Percentiles rank a stretch among this genome's conserved stretches.
These are phyloP conservation scores for Barnettozyma wickerhamii DNA, from an alignment of 805 yeast genomes.

Conservation along the genomic window DNA sequence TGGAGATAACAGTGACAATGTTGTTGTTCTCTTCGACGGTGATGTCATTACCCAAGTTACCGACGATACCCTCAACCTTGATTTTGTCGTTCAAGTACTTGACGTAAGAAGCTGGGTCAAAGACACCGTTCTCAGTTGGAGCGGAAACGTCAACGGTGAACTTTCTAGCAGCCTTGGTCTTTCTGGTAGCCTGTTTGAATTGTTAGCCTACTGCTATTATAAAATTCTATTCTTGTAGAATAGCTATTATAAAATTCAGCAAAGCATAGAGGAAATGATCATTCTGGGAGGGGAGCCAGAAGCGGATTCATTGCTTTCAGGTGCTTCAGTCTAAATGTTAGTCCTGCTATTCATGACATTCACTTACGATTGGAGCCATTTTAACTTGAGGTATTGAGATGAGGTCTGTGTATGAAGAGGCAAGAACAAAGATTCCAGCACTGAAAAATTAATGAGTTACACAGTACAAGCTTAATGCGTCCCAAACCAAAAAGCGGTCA, in stretches of 20 bases:
- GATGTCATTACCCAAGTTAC: slow-evolving; percentile 96
- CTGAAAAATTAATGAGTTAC: background rate
- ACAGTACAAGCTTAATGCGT: background rate
- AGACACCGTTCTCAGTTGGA: slow-evolving; percentile 96
- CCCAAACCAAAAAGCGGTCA: background rate
- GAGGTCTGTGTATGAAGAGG: no score
- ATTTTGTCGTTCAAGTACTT: slow-evolving; percentile 98
- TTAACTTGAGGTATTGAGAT: no score
- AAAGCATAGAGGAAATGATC: slow-evolving; percentile 16
- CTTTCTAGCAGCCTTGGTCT: slow-evolving; percentile 79
- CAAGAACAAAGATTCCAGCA: background rate
- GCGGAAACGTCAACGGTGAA: slow-evolving; percentile 95
- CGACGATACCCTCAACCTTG: slow-evolving; percentile 95
- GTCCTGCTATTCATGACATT: slow-evolving; percentile 20
- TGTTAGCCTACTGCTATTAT: slow-evolving; percentile 72
- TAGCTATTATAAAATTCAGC: slow-evolving; percentile 32
- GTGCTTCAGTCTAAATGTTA: slow-evolving; percentile 19
- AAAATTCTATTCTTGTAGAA: slow-evolving; percentile 14
- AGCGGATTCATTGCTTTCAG: slow-evolving; percentile 25
- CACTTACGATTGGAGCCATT: slow-evolving; percentile 95
- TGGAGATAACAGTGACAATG: slow-evolving; percentile 83
- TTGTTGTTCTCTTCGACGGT: slow-evolving; percentile 85
- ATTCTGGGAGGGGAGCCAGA: slow-evolving; percentile 12
- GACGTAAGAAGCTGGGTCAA: slow-evolving; percentile 96
- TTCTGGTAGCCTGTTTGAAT: slow-evolving; percentile 66